These are phyloP conservation scores for Candida orba DNA, from an alignment of 805 yeast genomes.

Conservation along the genomic window DNA sequence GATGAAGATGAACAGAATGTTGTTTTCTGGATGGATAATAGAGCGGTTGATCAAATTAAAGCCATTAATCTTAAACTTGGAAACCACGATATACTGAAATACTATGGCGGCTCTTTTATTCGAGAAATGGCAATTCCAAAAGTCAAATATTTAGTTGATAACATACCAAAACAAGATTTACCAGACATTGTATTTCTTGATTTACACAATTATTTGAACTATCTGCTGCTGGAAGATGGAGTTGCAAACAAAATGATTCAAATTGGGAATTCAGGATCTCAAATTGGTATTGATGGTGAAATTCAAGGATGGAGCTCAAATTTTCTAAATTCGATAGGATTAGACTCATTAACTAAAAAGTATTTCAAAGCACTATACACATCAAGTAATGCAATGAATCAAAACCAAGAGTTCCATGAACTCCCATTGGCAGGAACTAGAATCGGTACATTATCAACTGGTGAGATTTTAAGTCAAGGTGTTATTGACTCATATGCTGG, in stretches of 20 bases:
- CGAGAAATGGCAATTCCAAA: constrained; percentile 58
- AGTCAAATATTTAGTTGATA: constrained; percentile 31
- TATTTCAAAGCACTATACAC: constrained; percentile 25
- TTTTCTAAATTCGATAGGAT: constrained; percentile 21
- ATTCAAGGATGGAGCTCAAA: constrained; percentile 43
- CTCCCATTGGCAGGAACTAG: constrained; percentile 28
- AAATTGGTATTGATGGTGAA: constrained; percentile 30
- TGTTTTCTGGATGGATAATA: constrained; percentile 55
- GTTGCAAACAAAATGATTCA: too few relatives aligned
- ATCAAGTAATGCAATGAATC: constrained; percentile 6
- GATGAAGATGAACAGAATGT: constrained; percentile 30
- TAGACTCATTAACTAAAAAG: constrained; percentile 10
- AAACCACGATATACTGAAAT: constrained; percentile 16
- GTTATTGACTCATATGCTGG: constrained; percentile 57
- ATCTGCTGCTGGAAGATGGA: constrained; percentile 16
- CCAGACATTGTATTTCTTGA: constrained; percentile 36
- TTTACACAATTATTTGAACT: constrained; percentile 39
- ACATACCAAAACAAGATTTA: constrained; percentile 15
- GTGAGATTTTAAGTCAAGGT: constrained; percentile 33
- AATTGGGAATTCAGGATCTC: background rate
- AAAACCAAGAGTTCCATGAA: background rate
- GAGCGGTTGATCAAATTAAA: constrained; percentile 32
- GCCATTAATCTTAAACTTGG: constrained; percentile 10
- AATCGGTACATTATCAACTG: constrained; percentile 14
- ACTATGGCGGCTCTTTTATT: constrained; percentile 38